Conservation (phyloP, 2,329 filamentous ascomycete genomes). For the Talaromyces verruculosus region DNA sequence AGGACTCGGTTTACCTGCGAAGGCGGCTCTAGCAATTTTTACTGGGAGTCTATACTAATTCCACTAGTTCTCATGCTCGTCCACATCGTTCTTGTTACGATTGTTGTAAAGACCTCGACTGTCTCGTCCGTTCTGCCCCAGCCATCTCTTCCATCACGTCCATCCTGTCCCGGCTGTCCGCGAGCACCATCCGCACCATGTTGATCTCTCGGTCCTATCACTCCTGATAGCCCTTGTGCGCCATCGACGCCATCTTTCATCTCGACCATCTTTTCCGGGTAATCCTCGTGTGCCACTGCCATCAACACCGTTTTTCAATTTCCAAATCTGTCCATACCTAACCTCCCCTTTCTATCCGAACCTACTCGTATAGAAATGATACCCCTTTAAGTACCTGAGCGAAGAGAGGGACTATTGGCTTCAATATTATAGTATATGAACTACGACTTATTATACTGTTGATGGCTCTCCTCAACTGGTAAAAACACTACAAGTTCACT, state of each 20-base stretch:
- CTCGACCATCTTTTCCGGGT: not conserved
- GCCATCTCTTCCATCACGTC: conserved; percentile 5
- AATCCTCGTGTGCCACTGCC: not conserved
- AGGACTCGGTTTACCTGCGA: too few relatives aligned
- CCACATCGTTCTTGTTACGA: too few relatives aligned
- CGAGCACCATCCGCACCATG: not conserved
- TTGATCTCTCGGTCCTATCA: not conserved
- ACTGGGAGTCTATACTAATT: too few relatives aligned
- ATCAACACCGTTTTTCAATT: not conserved
- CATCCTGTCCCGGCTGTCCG: not conserved
- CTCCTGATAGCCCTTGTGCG: not conserved
- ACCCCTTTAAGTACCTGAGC: too few relatives aligned
- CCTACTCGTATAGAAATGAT: too few relatives aligned
- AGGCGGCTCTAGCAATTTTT: too few relatives aligned
- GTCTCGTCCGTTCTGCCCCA: not conserved
- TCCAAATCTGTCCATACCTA: too few relatives aligned
- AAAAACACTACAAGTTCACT: too few relatives aligned
- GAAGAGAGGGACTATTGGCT: too few relatives aligned
- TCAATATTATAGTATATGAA: too few relatives aligned
- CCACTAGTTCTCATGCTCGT: too few relatives aligned
- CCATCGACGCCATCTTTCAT: not conserved
- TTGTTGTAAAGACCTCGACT: not conserved
- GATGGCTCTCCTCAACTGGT: not conserved
- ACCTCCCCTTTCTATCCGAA: too few relatives aligned
- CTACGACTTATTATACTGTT: not conserved